Conservation (phyloP, 306 rosid species). For the Ormosia semicastrata region DNA sequence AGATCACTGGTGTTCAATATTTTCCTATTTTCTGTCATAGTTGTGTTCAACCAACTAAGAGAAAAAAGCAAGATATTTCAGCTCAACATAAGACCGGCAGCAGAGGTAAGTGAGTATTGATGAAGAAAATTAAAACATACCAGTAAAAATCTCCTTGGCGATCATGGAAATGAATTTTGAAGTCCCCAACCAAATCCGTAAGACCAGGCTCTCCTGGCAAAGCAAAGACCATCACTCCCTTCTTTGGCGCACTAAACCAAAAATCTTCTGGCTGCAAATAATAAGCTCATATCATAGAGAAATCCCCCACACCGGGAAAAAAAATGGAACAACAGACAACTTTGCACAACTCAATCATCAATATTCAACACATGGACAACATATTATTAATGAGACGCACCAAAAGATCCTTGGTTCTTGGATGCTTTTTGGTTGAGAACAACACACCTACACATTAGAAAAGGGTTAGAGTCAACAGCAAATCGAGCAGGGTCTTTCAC, state of each 20-base stretch:
- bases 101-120: neutral
- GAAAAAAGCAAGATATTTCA: conserved; percentile 32
- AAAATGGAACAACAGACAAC: neutral
- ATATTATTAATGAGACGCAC: conserved; percentile 52
- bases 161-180: conserved; percentile 91
- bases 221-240: conserved; percentile 97
- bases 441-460: conserved; percentile 68
- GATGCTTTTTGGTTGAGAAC: conserved; percentile 91
- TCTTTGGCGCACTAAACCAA: conserved; percentile 97
- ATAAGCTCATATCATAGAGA: conserved; percentile 12
- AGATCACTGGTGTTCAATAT: conserved; percentile 68
- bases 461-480: conserved; percentile 19
- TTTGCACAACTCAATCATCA: conserved; percentile 14
- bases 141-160: conserved; percentile 99
- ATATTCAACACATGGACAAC: neutral
- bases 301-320: conserved; percentile 3
- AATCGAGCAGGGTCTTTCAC: conserved; percentile 14
- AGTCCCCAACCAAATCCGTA: conserved; percentile 86
- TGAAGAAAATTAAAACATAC: conserved; percentile 36
- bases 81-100: neutral
- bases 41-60: conserved; percentile 89
- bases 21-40: conserved; percentile 91
- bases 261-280: conserved; percentile 81
- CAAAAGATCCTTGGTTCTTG: conserved; percentile 88
- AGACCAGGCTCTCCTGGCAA: conserved; percentile 98